Evolutionary conservation across 2,329 filamentous ascomycete genomes (phyloP), one percentile per base, ranked within the genome.

Genomic region (Colletotrichum sp.): DNA sequence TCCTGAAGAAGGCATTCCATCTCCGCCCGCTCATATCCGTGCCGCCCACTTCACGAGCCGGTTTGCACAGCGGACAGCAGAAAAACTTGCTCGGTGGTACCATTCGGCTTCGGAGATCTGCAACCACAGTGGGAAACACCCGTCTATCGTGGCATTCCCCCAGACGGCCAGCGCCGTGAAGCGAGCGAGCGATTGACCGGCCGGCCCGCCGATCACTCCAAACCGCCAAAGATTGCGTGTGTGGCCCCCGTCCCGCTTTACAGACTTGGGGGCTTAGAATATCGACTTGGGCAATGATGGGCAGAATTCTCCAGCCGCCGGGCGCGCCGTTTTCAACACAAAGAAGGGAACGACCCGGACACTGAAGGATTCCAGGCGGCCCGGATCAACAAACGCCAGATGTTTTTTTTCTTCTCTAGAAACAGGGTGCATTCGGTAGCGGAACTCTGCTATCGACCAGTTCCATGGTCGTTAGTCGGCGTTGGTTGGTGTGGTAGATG

Each of bases 141-240:
- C 64, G 64, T 62, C 70, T 56, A 28, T 12, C 61, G 66, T 62
- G 58, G 25, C 39, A 61, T 43, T 62, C 58, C 71, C 71, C 66
- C 66, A 71, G 66, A 61, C 71, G 71, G 71, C 60, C 71, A 74
- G 61, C 71, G 67, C 71, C 71, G 61, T 66, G 61, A 60, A 70
- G 60, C 64, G 36, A 55, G 32, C 62, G 72, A 66, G 62, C 27
- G 62, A 67, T 62, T 56, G 43, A 30, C 68, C 72, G 72, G 65
- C 70, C 62, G 70, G 71, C 28, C 72, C 72, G 69, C 56, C 64
- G 64, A 75, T 73, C 73, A 36, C 48, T 30, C 25, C 30, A 28
- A 64, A 64, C 34, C 30, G 43, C 34, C 61, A 64, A 18, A 22
- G n/a, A 28, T 36, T 43, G 25, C 61, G 61, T 64, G 32, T 56